Evolutionary conservation across 192 early-diverging fungal species (phyloP).

Genomic region (Allomyces javanicus): DNA sequence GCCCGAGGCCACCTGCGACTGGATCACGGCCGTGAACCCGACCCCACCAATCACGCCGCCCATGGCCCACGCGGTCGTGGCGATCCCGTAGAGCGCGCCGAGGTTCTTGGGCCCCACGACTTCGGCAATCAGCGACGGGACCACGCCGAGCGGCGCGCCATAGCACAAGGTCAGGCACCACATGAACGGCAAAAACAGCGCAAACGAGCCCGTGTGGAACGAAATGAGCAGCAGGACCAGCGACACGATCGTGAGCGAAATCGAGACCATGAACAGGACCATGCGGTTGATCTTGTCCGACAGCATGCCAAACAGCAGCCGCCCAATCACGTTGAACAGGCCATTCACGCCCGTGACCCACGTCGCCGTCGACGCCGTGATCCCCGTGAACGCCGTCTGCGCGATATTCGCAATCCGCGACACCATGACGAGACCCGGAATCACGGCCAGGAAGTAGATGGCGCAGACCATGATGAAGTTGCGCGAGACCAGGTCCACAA

Average conservation of each 20-base stretch:
- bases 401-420: conserved; percentile 34
- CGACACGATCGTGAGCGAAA: background rate
- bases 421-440: conserved; percentile 38
- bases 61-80: background rate
- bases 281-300: background rate
- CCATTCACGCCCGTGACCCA: background rate
- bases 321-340: background rate
- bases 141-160: background rate
- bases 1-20: background rate
- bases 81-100: background rate
- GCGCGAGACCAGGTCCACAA: conserved; percentile 28
- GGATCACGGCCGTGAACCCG: background rate
- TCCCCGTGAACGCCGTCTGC: conserved; percentile 31
- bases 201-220: background rate
- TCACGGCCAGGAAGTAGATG: conserved; percentile 34
- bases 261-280: background rate
- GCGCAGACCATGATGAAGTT: conserved; percentile 42
- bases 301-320: background rate
- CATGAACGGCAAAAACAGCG: background rate
- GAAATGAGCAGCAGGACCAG: background rate
- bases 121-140: background rate
- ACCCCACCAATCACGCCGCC: background rate
- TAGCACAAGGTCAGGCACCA: background rate
- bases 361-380: background rate
- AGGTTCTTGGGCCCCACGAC: background rate